Conservation (phyloP, 371 early-diverging fungal genomes). For the Sporodiniella umbellata region DNA sequence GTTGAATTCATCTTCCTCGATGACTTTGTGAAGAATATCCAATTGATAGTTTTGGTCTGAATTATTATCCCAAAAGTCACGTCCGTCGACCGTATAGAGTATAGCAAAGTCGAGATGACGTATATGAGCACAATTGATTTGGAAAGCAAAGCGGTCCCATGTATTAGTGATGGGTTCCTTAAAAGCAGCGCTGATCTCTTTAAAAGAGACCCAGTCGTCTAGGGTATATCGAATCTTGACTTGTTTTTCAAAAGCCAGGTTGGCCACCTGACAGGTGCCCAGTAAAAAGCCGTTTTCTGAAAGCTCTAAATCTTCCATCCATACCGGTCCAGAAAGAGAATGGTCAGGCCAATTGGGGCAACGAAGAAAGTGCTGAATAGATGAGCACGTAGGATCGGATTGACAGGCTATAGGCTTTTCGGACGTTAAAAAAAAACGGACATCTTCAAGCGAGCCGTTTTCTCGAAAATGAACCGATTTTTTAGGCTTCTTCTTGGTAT, state of each 20-base stretch:
- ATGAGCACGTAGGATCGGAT: conserved; percentile 30
- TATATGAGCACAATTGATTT: conserved; percentile 8
- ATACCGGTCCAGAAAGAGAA: conserved; percentile 6
- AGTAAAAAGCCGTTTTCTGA: conserved; percentile 23
- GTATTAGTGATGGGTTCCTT: conserved; percentile 38
- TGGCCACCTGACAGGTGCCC: conserved; percentile 69
- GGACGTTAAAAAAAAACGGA: conserved; percentile 54
- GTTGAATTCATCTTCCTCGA: neutral
- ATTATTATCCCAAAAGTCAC: conserved; percentile 84
- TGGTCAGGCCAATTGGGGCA: conserved; percentile 42
- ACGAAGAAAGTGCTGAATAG: conserved; percentile 13
- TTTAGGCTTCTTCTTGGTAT: conserved; percentile 9
- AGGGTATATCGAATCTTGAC: conserved; percentile 65
- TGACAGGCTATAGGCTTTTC: conserved; percentile 54
- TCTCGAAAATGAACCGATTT: conserved; percentile 37
- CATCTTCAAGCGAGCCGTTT: conserved; percentile 49
- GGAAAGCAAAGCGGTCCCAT: conserved; percentile 37
- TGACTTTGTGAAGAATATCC: conserved; percentile 8
- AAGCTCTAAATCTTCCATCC: conserved; percentile 27
- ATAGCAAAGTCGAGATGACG: conserved; percentile 19
- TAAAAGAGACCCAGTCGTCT: conserved; percentile 65
- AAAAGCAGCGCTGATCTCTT: conserved; percentile 58
- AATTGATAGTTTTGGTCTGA: conserved; percentile 57
- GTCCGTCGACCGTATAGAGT: conserved; percentile 52
- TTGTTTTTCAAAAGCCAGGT: conserved; percentile 75